A percentile compares a stretch with the other conserved stretches of the same genome.
Conservation (phyloP, 441 rosid species). For the Kokia cookei region DNA sequence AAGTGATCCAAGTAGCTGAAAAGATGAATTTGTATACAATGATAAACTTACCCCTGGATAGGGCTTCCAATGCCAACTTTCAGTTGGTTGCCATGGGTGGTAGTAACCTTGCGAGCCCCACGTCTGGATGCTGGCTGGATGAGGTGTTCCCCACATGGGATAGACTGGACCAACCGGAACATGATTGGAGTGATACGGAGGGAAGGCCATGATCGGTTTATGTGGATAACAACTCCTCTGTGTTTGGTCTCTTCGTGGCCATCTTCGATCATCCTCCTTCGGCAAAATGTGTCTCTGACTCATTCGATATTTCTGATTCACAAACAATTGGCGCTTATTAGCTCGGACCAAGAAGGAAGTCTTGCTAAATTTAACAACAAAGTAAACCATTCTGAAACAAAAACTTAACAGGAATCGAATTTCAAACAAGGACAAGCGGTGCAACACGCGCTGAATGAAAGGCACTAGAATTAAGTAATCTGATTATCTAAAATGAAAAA, state of each 20-base stretch:
- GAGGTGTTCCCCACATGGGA: constrained; percentile 70
- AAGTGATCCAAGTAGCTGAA: not conserved
- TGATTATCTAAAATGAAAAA: not conserved
- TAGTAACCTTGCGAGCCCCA: constrained; percentile 47
- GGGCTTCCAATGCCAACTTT: constrained; percentile 75
- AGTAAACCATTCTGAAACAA: not conserved
- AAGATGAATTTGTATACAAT: not conserved
- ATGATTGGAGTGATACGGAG: constrained; percentile 47
- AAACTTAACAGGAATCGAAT: not conserved
- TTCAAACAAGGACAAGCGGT: not conserved
- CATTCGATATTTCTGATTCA: constrained; percentile 81
- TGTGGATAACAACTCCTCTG: constrained; percentile 43
- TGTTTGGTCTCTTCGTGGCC: constrained; percentile 54
- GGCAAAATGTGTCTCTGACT: constrained; percentile 75
- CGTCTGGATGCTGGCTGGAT: constrained; percentile 40
- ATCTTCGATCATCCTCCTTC: constrained; percentile 59
- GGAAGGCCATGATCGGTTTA: constrained; percentile 63
- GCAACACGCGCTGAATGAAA: not conserved
- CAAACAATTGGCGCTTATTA: not conserved
- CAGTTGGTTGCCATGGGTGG: constrained; percentile 43
- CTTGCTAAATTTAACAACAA: not conserved
- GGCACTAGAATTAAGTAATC: not conserved
- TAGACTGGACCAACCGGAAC: constrained; percentile 30
- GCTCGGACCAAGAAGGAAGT: not conserved
- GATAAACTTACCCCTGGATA: constrained; percentile 50